Base-by-base conservation (phyloP, 306 rosid genomes). In the Citrullus colocynthis region DNA sequence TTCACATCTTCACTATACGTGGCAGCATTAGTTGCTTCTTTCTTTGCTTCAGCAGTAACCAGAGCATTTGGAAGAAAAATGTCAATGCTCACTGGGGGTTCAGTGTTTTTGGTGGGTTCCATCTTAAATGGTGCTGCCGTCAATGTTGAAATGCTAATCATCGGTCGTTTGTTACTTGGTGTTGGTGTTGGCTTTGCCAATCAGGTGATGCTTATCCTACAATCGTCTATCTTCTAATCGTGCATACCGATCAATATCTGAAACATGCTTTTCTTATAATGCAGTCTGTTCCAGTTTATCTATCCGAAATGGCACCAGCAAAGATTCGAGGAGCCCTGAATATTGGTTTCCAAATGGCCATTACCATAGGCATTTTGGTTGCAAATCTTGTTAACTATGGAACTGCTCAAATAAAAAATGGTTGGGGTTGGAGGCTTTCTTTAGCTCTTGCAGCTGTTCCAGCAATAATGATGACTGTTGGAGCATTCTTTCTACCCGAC, bases 251-350 rank as follows among this genome's bases (percentile, higher is more conserved):
- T 11, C 24, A 36, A 20, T 36, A 7, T 65, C 7, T 71, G 9
- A 39, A n/a, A 9, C 9, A 24, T 3, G 0, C 15, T 6, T 21
- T 28, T 48, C 41, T 15, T 3, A 3, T 4, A 48, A 21, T 63
- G 52, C 84, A 87, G 86, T 81, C 88, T 0, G 77, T 83, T 17
- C 85, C 86, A 28, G 73, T 87, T 4, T 87, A 81, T 74, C 54
- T 87, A 41, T 87, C 90, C 21, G 88, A 87, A 67, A 85, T 85
- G 85, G 88, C 90, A 17, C 88, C 88, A 4, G 56, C 87, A 4
- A 81, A 55, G 55, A 16, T 81, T 3, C 67, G 90, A 81, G 90
- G 90, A 82, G 88, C 88, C 8, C 79, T 87, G 8, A 87, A 85
- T 70, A 77, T 83, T 0, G 80, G 79, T 2, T 85, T 87, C 76